Base-by-base conservation (phyloP, 2,329 filamentous ascomycete species). In the Talaromyces atroroseus region DNA sequence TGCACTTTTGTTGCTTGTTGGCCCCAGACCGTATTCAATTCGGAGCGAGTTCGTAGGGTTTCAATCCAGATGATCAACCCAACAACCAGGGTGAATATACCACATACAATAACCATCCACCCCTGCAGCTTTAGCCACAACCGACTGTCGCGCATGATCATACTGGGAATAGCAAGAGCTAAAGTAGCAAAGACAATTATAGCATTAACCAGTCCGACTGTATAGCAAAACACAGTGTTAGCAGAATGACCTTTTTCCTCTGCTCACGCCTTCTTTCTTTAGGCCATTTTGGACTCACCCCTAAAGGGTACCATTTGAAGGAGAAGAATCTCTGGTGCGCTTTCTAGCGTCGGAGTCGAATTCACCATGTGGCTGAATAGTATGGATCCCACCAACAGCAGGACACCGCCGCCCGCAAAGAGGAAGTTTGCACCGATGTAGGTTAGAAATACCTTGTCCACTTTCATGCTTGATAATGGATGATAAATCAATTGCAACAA, bases 101-200 rank as follows among this genome's bases (percentile, higher is more conserved):
- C 81, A 66, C 81, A 84, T 44, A 83, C 55, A n/a, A 83, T 77
- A 42, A 87, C 74, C 66, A 88, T 71, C 74, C 83, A 88, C 49
- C 82, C 84, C 57, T 86, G 83, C 16, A 85, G 60, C 70, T 90
- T 89, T 64, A 92, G 79, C 83, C 85, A 89, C 61, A 80, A 78
- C 61, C 88, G 81, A 51, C 80, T 82, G 50, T 79, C 82, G 5
- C 84, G 82, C 58, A 88, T 82, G 60, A 86, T 78, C 55, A 92
- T 75, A n/a, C 83, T 88, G 2, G 88, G 88, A 16, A 94, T 73
- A 6, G 87, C 88, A 59, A 85, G 68, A 55, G 86, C 65, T 71
- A 90, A 90, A 23, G 86, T 84, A 64, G 83, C 66, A 70, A 92
- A 84, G 68, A 91, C 82, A 66, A 92, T 77, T 65, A 85, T 78